These are phyloP conservation scores for Aspergillus flavus DNA, from an alignment of 2,329 filamentous ascomycete species.

Conservation along the genomic window DNA sequence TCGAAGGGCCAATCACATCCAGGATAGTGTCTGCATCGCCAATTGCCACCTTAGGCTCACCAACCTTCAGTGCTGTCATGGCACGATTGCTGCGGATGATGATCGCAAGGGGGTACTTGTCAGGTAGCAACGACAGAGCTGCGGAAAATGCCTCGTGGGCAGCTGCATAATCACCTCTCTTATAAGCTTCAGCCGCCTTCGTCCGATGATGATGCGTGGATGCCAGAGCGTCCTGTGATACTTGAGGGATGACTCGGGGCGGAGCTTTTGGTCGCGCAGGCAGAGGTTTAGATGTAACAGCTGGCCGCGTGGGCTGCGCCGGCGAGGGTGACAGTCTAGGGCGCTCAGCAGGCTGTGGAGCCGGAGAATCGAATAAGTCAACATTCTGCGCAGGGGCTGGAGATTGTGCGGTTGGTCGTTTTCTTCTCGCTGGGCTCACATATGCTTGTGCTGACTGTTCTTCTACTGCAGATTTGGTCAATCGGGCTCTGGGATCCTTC, in stretches of 20 bases:
- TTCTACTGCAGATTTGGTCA: conserved; percentile 74
- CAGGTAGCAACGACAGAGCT: conserved; percentile 73
- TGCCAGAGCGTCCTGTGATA: conserved; percentile 70
- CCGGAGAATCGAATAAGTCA: conserved; percentile 64
- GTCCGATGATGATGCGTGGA: conserved; percentile 77
- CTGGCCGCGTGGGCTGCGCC: conserved; percentile 40
- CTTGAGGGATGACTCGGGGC: conserved; percentile 59
- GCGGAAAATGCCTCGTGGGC: conserved; percentile 82
- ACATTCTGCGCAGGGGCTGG: conserved; percentile 52
- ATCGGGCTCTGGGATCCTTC: conserved; percentile 59
- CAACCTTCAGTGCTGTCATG: conserved; percentile 85
- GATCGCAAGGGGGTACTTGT: conserved; percentile 79
- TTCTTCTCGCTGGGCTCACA: conserved; percentile 81
- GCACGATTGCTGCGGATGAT: conserved; percentile 91
- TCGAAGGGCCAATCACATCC: conserved; percentile 73
- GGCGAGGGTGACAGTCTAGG: conserved; percentile 38
- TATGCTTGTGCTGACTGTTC: conserved; percentile 83
- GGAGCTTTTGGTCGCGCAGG: conserved; percentile 51
- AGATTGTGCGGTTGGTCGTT: conserved; percentile 55
- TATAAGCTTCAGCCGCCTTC: conserved; percentile 85
- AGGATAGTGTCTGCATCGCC: conserved; percentile 81
- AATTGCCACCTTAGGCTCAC: conserved; percentile 85
- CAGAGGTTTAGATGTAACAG: conserved; percentile 49
- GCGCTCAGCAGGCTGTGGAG: conserved; percentile 26
- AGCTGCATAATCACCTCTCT: conserved; percentile 86